Evolutionary conservation across 805 yeast species (phyloP).

Genomic region (Middelhovenomyces tepae): DNA sequence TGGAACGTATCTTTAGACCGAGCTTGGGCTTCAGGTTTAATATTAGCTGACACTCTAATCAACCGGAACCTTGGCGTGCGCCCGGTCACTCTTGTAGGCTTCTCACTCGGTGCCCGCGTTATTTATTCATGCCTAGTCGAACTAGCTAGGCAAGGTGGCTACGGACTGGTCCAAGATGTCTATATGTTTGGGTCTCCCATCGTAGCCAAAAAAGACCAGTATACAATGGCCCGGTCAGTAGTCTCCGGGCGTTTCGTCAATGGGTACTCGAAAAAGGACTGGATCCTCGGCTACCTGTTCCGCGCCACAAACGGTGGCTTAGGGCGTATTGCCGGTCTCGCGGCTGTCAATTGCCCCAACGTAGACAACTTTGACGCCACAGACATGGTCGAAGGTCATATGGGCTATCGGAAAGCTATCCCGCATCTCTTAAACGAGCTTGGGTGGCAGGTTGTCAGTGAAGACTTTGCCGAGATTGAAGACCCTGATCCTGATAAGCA

Average conservation of each 20-base stretch:
- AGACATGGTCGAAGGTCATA: conserved; percentile 82
- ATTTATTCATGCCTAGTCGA: conserved; percentile 85
- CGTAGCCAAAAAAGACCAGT: conserved; percentile 67
- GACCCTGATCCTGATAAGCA: conserved; percentile 88
- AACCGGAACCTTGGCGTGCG: conserved; percentile 84
- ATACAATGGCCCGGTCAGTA: conserved; percentile 69
- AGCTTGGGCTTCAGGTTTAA: conserved; percentile 92
- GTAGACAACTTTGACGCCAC: conserved; percentile 84
- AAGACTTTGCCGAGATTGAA: conserved; percentile 90
- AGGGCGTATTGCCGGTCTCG: conserved; percentile 82
- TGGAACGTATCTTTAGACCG: conserved; percentile 97
- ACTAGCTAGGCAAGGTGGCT: conserved; percentile 75
- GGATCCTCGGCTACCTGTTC: conserved; percentile 92
- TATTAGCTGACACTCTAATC: conserved; percentile 83
- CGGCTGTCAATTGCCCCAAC: conserved; percentile 46
- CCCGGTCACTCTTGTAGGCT: conserved; percentile 88
- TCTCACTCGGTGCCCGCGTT: conserved; percentile 86
- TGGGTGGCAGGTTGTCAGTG: conserved; percentile 77
- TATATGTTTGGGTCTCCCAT: conserved; percentile 82
- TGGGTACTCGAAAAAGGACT: conserved; percentile 86
- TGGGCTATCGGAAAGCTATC: conserved; percentile 93
- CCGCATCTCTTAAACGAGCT: conserved; percentile 64
- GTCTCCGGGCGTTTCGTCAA: conserved; percentile 86
- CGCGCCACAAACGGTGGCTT: conserved; percentile 95
- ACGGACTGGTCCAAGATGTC: conserved; percentile 84